Evolutionary conservation across 1,284 basidiomycete species (phyloP), one percentile per base, ranked within the genome.

Genomic region (Polyporus tsugae): DNA sequence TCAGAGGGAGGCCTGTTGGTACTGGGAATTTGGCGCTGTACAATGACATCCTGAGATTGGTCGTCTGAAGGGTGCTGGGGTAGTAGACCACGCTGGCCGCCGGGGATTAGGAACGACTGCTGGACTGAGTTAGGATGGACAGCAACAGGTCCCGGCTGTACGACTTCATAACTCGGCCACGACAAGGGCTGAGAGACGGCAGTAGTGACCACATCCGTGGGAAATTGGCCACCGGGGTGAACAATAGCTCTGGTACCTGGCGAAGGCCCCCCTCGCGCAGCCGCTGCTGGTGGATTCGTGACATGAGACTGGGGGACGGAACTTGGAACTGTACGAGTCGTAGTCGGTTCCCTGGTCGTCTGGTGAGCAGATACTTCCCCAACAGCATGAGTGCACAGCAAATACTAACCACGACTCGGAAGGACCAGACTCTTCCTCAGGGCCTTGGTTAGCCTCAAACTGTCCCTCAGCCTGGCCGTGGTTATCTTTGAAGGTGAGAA

Each of bases 391-490:
- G 7, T 41, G 22, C 11, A 42, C 59, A 25, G 15, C 35, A 33
- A 65, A n/a, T 19, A 64, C 84, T 66, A 67, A 88, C 92, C 92
- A 93, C 19, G 91, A 87, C n/a, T n/a, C n/a, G n/a, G n/a, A n/a
- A n/a, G n/a, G n/a, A n/a, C n/a, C n/a, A n/a, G n/a, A n/a, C n/a
- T n/a, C n/a, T n/a, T n/a, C n/a, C n/a, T n/a, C n/a, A n/a, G n/a
- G n/a, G n/a, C n/a, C n/a, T n/a, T n/a, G n/a, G n/a, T n/a, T n/a
- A 6, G 88, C 84, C 75, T 92, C 89, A 73, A 90, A 94, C 77
- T 92, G 89, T 62, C 92, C 92, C 66, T 91, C 91, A 17, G 91
- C n/a, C n/a, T n/a, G 88, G 1, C 88, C 89, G 71, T 92, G 91
- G 76, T 91, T 91, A 41, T 90, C 84, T 76, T 87, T 88, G 81